A percentile compares a stretch with the other conserved stretches of the same genome.
phyloP scores from a whole-genome alignment of 1,284 basidiomycete genomes.

The Tilletia caries region DNA sequence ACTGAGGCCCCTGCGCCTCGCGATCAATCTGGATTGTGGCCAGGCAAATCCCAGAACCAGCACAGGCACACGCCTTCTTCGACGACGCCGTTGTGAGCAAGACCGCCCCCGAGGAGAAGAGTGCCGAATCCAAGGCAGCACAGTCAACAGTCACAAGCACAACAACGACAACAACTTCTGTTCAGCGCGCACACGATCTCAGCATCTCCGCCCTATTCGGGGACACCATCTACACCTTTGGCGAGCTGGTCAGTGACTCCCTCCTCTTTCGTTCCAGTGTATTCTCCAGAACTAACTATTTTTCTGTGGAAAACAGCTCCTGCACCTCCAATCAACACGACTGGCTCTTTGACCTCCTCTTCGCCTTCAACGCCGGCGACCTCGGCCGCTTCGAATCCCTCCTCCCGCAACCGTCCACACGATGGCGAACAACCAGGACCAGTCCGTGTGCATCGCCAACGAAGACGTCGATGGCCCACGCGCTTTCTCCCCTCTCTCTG shows the following conservation, averaged over 20 bases:
- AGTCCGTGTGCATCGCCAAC: not conserved
- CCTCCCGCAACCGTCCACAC: too few relatives aligned
- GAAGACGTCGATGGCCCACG: not conserved
- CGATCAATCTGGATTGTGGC: constrained; percentile 82
- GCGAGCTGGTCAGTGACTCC: constrained; percentile 65
- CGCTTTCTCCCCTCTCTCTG: not conserved
- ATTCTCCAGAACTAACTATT: too few relatives aligned
- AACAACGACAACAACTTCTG: constrained; percentile 45
- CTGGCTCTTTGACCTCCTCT: constrained; percentile 87
- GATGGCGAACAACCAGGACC: not conserved
- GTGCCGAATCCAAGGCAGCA: not conserved
- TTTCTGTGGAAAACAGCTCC: constrained; percentile 58
- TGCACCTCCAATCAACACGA: constrained; percentile 86
- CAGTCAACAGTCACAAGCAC: not conserved
- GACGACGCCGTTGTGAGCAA: constrained; percentile 29
- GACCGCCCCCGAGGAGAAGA: constrained; percentile 29
- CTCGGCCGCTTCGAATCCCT: too few relatives aligned
- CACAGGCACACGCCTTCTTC: constrained; percentile 39
- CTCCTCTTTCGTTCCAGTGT: not conserved
- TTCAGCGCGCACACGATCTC: constrained; percentile 84
- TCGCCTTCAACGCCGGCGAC: constrained; percentile 94
- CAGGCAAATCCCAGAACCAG: constrained; percentile 65
- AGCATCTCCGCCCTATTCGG: constrained; percentile 87
- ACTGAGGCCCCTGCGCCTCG: constrained; percentile 83
- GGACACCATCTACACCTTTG: constrained; percentile 98